Evolutionary conservation across 148 eudicot genomes (phyloP).

Genomic region (Bassia scoparia): DNA sequence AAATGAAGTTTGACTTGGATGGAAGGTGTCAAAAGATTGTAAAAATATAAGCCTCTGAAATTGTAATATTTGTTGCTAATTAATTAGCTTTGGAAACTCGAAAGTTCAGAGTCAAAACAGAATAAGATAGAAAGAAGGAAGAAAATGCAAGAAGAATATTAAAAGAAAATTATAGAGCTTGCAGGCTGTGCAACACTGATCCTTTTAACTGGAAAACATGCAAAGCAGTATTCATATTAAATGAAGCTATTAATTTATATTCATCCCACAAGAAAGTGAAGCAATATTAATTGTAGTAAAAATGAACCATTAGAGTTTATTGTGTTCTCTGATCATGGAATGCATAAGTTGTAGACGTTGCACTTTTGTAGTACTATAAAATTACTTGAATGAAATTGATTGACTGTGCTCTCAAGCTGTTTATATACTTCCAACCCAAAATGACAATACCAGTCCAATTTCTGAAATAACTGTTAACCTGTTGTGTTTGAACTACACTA

Average conservation of each 20-base stretch:
- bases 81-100: background rate
- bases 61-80: background rate
- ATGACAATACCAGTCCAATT: background rate
- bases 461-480: constrained; percentile 1
- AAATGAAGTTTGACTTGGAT: background rate
- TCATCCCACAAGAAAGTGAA: background rate
- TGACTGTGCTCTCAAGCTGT: background rate
- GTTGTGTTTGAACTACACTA: background rate
- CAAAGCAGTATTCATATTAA: background rate
- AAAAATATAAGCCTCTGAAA: background rate
- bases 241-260: constrained; percentile 8
- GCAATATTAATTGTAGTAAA: background rate
- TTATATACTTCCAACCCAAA: background rate
- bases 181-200: background rate
- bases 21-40: background rate
- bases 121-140: background rate
- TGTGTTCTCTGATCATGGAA: constrained; percentile 1
- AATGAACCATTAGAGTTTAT: background rate
- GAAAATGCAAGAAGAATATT: background rate
- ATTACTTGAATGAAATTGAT: background rate
- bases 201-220: background rate
- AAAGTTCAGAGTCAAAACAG: background rate
- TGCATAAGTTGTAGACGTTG: too few species aligned
- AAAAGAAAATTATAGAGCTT: background rate
- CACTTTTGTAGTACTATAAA: background rate